These are phyloP conservation scores for Hemisphaericaspora xylofermentans DNA, from an alignment of 1,139 yeast genomes.

Conservation along the genomic window DNA sequence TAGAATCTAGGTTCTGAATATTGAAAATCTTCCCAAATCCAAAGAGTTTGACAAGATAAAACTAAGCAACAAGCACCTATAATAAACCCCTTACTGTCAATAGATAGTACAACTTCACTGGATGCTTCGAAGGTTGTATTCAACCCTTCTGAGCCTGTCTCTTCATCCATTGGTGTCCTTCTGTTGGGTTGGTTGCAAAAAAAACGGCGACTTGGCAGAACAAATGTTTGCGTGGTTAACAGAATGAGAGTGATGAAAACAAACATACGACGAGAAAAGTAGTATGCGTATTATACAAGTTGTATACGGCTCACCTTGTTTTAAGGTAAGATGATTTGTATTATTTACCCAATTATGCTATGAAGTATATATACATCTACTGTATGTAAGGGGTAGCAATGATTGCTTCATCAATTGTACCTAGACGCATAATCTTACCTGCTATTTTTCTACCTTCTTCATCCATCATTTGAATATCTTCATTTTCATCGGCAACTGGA, in stretches of 20 bases:
- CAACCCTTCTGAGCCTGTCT: not conserved
- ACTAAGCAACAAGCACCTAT: conserved; percentile 13
- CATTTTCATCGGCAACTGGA: conserved; percentile 14
- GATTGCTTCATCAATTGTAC: conserved; percentile 59
- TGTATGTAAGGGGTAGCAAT: conserved; percentile 46
- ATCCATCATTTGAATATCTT: conserved; percentile 30
- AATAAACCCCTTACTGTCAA: conserved; percentile 8
- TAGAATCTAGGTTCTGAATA: conserved; percentile 8
- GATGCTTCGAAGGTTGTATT: conserved; percentile 5
- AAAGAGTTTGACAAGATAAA: conserved; percentile 4
- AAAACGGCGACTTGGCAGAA: not conserved
- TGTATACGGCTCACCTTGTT: too few relatives aligned
- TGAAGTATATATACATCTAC: too few relatives aligned
- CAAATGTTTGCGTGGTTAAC: too few relatives aligned
- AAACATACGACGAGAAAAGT: too few relatives aligned
- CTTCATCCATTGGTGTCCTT: conserved; percentile 2
- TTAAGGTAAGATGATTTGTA: too few relatives aligned
- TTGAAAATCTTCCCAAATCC: conserved; percentile 13
- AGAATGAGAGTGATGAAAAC: not conserved
- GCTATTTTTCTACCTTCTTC: conserved; percentile 38
- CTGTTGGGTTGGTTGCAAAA: conserved; percentile 3
- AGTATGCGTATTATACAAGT: too few relatives aligned
- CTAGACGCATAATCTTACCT: conserved; percentile 55
- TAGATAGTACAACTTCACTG: conserved; percentile 8
- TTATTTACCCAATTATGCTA: too few relatives aligned